Evolutionary conservation across 768 basidiomycete species (phyloP).

Genomic region (Lactarius hatsudake): DNA sequence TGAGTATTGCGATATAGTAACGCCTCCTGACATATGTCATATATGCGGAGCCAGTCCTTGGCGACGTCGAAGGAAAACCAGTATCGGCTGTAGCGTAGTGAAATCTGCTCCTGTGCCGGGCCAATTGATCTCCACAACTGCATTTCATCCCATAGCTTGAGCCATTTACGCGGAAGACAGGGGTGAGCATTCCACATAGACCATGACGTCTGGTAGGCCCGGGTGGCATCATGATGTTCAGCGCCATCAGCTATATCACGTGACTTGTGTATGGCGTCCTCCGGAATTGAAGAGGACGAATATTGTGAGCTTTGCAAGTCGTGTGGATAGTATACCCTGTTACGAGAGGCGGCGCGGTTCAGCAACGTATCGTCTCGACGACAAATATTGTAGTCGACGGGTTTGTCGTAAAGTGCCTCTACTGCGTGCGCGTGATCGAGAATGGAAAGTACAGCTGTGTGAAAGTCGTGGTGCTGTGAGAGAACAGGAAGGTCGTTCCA

Average conservation of each 20-base stretch:
- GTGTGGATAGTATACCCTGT: conserved; percentile 6
- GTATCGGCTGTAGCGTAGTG: conserved; percentile 10
- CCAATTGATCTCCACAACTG: conserved; percentile 8
- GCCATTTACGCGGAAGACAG: neutral
- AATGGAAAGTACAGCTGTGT: neutral
- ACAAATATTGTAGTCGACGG: neutral
- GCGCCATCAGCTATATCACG: neutral
- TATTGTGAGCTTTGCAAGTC: neutral
- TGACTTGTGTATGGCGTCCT: neutral
- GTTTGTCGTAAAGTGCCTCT: conserved; percentile 2
- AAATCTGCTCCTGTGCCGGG: neutral
- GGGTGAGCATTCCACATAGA: neutral
- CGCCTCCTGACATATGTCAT: neutral
- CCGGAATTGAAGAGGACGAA: neutral
- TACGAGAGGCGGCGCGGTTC: conserved; percentile 10
- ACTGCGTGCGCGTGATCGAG: conserved; percentile 8
- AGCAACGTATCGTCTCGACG: neutral
- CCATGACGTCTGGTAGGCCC: conserved; percentile 6
- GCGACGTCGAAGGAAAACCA: conserved; percentile 8
- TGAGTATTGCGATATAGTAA: neutral
- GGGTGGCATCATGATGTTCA: too few relatives aligned
- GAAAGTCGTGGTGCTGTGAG: conserved; percentile 17
- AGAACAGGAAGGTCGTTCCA: conserved; percentile 12
- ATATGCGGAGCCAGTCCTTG: conserved; percentile 3
- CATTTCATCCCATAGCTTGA: neutral